These are phyloP conservation scores for Mrakia hoshinonis DNA, from an alignment of 768 basidiomycete genomes.

Conservation along the genomic window DNA sequence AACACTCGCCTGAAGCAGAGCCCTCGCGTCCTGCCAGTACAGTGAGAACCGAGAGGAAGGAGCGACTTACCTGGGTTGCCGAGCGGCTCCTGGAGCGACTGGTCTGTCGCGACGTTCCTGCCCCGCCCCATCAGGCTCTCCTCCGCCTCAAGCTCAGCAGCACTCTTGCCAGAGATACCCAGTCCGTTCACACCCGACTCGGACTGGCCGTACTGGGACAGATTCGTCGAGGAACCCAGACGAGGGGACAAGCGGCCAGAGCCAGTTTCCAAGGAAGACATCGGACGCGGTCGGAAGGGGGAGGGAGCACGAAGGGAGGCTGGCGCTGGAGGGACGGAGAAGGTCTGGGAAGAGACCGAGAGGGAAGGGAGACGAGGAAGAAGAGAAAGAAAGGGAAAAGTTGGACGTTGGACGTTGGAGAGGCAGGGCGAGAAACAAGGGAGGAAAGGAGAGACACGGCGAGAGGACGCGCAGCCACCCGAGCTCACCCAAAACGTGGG, in stretches of 20 bases:
- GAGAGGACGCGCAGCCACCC: background rate
- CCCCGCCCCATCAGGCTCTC: background rate
- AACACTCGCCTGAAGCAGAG: too few relatives aligned
- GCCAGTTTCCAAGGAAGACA: background rate
- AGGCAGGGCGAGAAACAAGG: background rate
- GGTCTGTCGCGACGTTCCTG: background rate
- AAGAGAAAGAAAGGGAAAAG: background rate
- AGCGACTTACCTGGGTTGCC: slow-evolving; percentile 8
- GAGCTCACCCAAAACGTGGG: too few relatives aligned
- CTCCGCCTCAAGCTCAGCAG: slow-evolving; percentile 2
- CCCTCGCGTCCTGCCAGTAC: too few relatives aligned
- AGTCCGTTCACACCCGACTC: background rate
- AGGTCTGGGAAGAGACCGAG: background rate
- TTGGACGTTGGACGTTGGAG: too few relatives aligned
- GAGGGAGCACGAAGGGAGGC: background rate
- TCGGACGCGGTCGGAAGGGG: background rate
- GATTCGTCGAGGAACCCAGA: background rate
- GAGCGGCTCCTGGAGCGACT: background rate
- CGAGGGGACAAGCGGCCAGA: slow-evolving; percentile 9
- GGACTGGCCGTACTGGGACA: background rate
- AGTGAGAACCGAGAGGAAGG: too few relatives aligned
- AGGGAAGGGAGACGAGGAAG: background rate
- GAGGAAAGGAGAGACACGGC: background rate
- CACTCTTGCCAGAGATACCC: too few relatives aligned
- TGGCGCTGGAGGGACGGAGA: background rate